Percentiles rank a stretch among this genome's conserved stretches.
These are phyloP conservation scores for Komagataella kurtzmanii DNA, from an alignment of 805 yeast species.

Conservation along the genomic window DNA sequence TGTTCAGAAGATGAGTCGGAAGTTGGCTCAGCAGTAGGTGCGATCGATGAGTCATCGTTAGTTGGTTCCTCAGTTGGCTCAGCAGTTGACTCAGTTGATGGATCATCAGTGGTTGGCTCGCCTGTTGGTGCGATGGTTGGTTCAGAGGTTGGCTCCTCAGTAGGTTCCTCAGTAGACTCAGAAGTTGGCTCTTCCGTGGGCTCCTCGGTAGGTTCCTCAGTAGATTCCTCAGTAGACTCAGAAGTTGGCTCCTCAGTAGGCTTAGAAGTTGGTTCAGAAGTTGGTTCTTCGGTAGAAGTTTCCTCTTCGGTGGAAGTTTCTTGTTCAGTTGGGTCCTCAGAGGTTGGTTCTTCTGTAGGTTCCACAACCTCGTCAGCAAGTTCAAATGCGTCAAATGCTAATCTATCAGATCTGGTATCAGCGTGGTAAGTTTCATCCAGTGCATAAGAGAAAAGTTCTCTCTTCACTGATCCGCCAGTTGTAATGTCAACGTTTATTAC, in stretches of 20 bases:
- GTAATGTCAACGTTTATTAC: not conserved
- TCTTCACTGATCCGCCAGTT: not conserved
- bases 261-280: no score
- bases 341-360: no score
- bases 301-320: not conserved
- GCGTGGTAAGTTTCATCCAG: not conserved
- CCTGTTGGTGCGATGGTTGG: no score
- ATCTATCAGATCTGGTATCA: not conserved
- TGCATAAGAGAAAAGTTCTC: not conserved
- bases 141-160: no score
- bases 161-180: no score
- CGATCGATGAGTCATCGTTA: not conserved
- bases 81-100: no score
- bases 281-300: not conserved
- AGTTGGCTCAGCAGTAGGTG: not conserved
- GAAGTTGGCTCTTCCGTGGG: no score
- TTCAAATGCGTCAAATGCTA: not conserved
- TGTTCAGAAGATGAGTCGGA: not conserved
- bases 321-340: not conserved
- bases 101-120: no score
- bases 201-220: not conserved
- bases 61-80: not conserved
- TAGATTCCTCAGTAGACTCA: no score
- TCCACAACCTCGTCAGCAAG: not conserved
- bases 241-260: no score